Base-by-base conservation (phyloP, 2,329 filamentous ascomycete species). In the Xylaria sp. region DNA sequence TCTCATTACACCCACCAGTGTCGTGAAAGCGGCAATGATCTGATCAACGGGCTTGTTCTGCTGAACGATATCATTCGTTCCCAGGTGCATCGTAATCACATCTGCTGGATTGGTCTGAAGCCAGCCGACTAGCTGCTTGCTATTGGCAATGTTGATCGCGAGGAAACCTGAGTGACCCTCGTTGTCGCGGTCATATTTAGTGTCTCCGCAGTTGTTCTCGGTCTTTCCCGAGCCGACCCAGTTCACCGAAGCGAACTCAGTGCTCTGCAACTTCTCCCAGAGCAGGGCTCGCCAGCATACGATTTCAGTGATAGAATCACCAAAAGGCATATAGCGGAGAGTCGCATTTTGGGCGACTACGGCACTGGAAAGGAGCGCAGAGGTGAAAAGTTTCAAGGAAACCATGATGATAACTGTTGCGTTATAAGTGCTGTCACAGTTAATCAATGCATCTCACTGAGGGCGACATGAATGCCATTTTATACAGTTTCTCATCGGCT, bases 51-150 rank as follows among this genome's bases (percentile, higher is more conserved):
- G 73, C 76, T 81, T 81, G 70, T 78, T 81, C 73, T 82, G 78
- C 75, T 81, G 80, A 59, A 81, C 80, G 66, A 80, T 80, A 60
- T 84, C 82, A 69, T 84, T 84, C 51, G 82, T 84, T 20, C 82
- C 82, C 1, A 84, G 70, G 72, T 84, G 82, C 81, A 84, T 83
- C 10, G 81, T 83, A 65, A 84, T 80, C 31, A 84, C 79, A 70
- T 84, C 81, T 1, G 82, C 81, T 0, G 81, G 81, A 69, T 82
- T 84, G 15, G 44, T 72, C 74, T 81, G 73, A 54, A 84, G 76
- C 82, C 82, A 84, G 28, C 81, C 81, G 51, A 80, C 81, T 23
- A 84, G 75, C 76, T 83, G 79, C 41, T 80, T 80, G 60, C 76
- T 76, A 67, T 81, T 81, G 65, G 81, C 82, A 57, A 84, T 84